A percentile compares a stretch with the other conserved stretches of the same genome.
phyloP scores from a whole-genome alignment of 1,284 basidiomycete genomes.

The Papiliotrema laurentii region DNA sequence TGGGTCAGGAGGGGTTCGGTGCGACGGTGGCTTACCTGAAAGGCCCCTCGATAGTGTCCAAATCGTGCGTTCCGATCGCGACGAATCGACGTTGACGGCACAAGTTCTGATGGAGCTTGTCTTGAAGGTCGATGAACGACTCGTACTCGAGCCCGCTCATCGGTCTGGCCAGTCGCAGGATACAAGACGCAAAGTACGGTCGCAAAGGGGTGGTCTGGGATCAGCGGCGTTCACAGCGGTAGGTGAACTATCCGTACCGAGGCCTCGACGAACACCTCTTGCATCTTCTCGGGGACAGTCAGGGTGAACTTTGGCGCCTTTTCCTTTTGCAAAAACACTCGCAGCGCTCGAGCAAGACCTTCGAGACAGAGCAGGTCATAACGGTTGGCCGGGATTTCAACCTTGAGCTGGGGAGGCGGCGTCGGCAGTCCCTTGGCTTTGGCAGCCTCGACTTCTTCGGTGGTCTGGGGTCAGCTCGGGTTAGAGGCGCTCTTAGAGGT shows the following conservation, averaged over 20 bases:
- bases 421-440: constrained; percentile 75
- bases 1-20: neutral
- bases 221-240: too few relatives aligned
- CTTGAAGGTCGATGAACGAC: constrained; percentile 97
- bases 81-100: constrained; percentile 87
- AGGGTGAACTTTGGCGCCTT: constrained; percentile 69
- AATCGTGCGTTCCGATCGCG: constrained; percentile 95
- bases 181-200: constrained; percentile 84
- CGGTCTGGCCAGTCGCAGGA: constrained; percentile 76
- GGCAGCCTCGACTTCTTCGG: constrained; percentile 75
- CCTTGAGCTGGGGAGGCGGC: constrained; percentile 90
- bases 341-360: constrained; percentile 84
- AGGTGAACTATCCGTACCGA: constrained; percentile 56
- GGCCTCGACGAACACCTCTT: constrained; percentile 64
- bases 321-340: constrained; percentile 74
- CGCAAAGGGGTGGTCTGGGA: constrained; percentile 71
- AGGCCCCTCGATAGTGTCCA: constrained; percentile 80
- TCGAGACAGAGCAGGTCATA: constrained; percentile 98
- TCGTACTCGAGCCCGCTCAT: constrained; percentile 88
- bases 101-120: constrained; percentile 96
- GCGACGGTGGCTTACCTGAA: constrained; percentile 55
- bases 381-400: constrained; percentile 96
- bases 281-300: constrained; percentile 60
- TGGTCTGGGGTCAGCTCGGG: constrained; percentile 59
- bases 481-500: neutral